These are phyloP conservation scores for Xylariaceae sp. DNA, from an alignment of 2,329 filamentous ascomycete genomes.

Conservation along the genomic window DNA sequence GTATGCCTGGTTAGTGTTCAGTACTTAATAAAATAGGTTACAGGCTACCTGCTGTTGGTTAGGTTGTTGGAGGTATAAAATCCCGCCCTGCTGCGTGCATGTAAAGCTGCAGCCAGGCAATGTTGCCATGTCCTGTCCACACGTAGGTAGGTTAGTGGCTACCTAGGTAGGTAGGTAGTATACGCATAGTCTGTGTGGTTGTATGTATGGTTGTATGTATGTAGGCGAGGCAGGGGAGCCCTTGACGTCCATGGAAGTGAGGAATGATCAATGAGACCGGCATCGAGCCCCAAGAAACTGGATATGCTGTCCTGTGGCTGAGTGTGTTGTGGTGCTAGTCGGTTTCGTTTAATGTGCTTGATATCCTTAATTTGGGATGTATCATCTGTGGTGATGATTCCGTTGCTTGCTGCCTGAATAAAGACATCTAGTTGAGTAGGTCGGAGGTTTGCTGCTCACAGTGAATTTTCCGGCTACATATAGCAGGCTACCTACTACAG, in stretches of 20 bases:
- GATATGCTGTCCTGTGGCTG: constrained; percentile 19
- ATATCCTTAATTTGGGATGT: background rate
- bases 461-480: no score
- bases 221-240: constrained; percentile 8
- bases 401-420: no score
- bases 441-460: no score
- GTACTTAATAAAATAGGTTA: no score
- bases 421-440: no score
- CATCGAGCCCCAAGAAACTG: constrained; percentile 5
- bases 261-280: constrained; percentile 16
- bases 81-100: background rate
- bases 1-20: no score
- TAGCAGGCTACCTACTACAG: no score
- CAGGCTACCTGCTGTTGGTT: constrained; percentile 21
- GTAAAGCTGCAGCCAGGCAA: constrained; percentile 24
- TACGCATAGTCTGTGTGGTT: no score
- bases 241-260: constrained; percentile 1
- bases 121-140: constrained; percentile 15
- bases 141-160: no score
- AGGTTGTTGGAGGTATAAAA: constrained; percentile 2
- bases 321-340: constrained; percentile 16
- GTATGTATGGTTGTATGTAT: no score
- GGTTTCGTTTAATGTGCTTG: background rate
- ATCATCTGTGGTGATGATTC: background rate
- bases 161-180: no score